phyloP scores from a whole-genome alignment of 495 filamentous ascomycete genomes.

The Aspergillus steynii region DNA sequence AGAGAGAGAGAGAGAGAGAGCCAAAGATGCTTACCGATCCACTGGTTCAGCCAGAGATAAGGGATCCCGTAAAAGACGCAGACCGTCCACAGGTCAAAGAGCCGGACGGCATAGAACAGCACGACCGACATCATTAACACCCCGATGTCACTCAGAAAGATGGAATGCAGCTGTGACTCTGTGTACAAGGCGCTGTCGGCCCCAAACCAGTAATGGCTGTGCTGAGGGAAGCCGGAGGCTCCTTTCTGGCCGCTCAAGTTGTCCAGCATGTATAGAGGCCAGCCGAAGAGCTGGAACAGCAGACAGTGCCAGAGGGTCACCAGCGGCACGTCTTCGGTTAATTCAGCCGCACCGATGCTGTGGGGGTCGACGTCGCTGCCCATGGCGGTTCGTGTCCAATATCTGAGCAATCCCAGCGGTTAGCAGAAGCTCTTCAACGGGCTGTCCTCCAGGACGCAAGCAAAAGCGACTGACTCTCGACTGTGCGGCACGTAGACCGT shows the following conservation, averaged over 20 bases:
- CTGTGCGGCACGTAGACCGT: slow-evolving; percentile 53
- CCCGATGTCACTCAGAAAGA: no score
- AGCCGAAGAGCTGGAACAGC: slow-evolving; percentile 54
- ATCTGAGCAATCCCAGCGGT: background rate
- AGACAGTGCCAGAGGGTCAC: slow-evolving; percentile 44
- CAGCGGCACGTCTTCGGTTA: background rate
- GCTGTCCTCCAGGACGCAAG: background rate
- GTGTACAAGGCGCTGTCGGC: no score
- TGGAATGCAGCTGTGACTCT: no score
- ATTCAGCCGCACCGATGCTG: background rate
- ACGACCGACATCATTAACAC: no score
- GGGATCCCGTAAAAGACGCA: background rate
- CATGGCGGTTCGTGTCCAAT: background rate
- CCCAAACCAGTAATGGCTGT: slow-evolving; percentile 47
- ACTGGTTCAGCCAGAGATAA: background rate
- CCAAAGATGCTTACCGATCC: background rate
- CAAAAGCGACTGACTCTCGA: background rate
- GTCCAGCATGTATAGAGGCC: slow-evolving; percentile 52
- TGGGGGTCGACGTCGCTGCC: background rate
- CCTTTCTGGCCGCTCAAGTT: slow-evolving; percentile 53
- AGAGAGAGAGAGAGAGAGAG: background rate
- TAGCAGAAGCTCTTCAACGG: background rate
- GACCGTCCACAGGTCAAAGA: background rate
- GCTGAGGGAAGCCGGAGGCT: slow-evolving; percentile 50
- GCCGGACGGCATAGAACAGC: background rate